Percentiles rank a stretch among this genome's conserved stretches.
Evolutionary conservation across 306 rosid genomes (phyloP).

Genomic region (Begonia masoniana): DNA sequence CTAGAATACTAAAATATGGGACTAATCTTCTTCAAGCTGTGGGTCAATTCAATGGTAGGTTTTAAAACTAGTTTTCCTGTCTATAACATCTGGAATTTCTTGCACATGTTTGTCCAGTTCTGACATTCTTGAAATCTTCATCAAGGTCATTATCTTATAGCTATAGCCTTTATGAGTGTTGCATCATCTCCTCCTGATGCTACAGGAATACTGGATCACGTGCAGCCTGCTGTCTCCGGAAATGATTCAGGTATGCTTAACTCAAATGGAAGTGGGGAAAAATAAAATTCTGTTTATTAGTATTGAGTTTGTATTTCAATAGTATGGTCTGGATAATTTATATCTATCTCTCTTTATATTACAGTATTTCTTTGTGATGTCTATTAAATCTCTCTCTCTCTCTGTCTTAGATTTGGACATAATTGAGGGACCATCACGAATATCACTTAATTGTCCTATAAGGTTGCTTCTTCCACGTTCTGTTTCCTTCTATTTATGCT

Average conservation of each 20-base stretch:
- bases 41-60: slow-evolving; percentile 78
- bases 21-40: slow-evolving; percentile 83
- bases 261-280: slow-evolving; percentile 3
- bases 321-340: slow-evolving; percentile 2
- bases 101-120: slow-evolving; percentile 10
- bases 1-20: slow-evolving; percentile 56
- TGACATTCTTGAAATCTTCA: slow-evolving; percentile 16
- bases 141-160: slow-evolving; percentile 64
- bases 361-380: neutral
- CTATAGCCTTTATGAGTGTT: slow-evolving; percentile 57
- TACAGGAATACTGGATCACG: slow-evolving; percentile 49
- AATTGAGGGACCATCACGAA: slow-evolving; percentile 80
- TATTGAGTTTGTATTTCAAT: neutral
- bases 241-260: slow-evolving; percentile 46
- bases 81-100: slow-evolving; percentile 16
- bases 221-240: slow-evolving; percentile 35
- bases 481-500: neutral
- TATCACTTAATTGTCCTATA: slow-evolving; percentile 94
- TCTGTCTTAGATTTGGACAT: slow-evolving; percentile 55
- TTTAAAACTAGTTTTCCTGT: slow-evolving; percentile 11
- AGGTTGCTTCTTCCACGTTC: slow-evolving; percentile 24
- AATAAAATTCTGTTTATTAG: neutral
- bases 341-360: slow-evolving; percentile 1
- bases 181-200: slow-evolving; percentile 24
- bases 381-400: neutral